Evolutionary conservation across 768 basidiomycete species (phyloP), one percentile per base, ranked within the genome.

Genomic region (Amanita fuliginea): DNA sequence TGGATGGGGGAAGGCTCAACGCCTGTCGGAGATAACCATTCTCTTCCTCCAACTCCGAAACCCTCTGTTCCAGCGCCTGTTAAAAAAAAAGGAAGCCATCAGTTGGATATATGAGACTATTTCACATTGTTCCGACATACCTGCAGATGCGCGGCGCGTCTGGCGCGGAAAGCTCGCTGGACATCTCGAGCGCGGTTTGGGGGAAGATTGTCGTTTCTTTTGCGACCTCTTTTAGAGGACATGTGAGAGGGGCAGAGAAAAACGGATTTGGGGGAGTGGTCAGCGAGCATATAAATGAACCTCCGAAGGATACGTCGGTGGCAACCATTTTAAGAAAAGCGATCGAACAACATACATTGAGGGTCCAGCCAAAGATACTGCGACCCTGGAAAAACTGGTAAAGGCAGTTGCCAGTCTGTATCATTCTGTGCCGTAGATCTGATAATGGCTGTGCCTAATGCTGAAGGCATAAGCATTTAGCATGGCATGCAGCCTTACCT

Each of bases 221-320:
- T 90, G 59, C 88, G 78, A 53, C 88, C 89, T 59, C 88, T 81
- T 69, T 89, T 91, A 54, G 86, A 88, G 58, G 86, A 88, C 84
- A 86, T 88, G 9, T 50, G 49, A 36, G 40, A 43, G 49, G 41
- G 60, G 58, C 62, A 64, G 49, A 56, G 56, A 60, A 53, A 57
- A 60, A 59, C 55, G 54, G 41, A 50, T 34, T 40, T 41, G 49
- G 41, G 39, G 33, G 34, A 30, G 16, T 52, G 40, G 50, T 52
- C 51, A 53, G 43, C 54, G 54, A 57, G 55, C 60, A 64, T 68
- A 65, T 65, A 69, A 67, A 64, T 58, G 64, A 59, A 51, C 54
- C 52, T 49, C 57, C 54, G 52, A 55, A 51, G 32, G 45, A 28
- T 49, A 46, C 42, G 47, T 43, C 41, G 49, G 49, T 43, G 18